Evolutionary conservation across 306 rosid species (phyloP).

Genomic region (Gastrolobium villosum): DNA sequence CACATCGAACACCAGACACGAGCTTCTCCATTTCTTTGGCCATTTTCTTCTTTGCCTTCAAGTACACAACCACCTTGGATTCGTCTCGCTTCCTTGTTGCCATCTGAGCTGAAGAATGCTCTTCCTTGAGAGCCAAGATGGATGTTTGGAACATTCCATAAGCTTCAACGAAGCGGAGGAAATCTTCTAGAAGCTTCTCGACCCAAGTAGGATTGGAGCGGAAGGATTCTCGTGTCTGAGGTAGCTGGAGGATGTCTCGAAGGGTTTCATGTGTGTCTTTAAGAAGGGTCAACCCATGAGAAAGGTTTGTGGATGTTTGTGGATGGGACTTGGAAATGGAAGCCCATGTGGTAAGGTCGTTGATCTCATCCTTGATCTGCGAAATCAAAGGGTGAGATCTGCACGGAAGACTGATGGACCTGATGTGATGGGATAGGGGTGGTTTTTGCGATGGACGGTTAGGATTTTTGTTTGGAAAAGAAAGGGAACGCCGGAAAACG

Average conservation of each 20-base stretch:
- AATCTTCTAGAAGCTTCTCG: constrained; percentile 76
- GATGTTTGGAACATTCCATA: constrained; percentile 82
- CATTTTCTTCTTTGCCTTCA: constrained; percentile 59
- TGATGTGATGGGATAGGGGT: constrained; percentile 69
- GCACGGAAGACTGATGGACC: constrained; percentile 93
- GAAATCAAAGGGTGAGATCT: constrained; percentile 87
- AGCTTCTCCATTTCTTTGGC: constrained; percentile 67
- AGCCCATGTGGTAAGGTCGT: constrained; percentile 57
- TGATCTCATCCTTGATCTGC: constrained; percentile 71
- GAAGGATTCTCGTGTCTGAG: constrained; percentile 77
- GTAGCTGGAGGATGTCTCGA: constrained; percentile 77
- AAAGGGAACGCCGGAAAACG: constrained; percentile 83
- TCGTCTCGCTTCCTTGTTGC: constrained; percentile 72
- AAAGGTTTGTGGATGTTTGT: constrained; percentile 57
- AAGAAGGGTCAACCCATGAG: constrained; percentile 66
- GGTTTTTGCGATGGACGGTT: constrained; percentile 64
- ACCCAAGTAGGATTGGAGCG: constrained; percentile 63
- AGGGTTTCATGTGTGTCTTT: constrained; percentile 68
- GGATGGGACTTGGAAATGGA: constrained; percentile 41
- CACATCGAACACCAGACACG: constrained; percentile 54
- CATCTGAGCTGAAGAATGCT: constrained; percentile 76
- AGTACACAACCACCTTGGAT: constrained; percentile 51
- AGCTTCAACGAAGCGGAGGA: constrained; percentile 75
- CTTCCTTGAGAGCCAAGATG: constrained; percentile 61
- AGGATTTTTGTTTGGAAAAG: constrained; percentile 77